A percentile compares a stretch with the other conserved stretches of the same genome.
These are phyloP conservation scores for Diaporthe nobilis DNA, from an alignment of 2,329 filamentous ascomycete species.

Conservation along the genomic window DNA sequence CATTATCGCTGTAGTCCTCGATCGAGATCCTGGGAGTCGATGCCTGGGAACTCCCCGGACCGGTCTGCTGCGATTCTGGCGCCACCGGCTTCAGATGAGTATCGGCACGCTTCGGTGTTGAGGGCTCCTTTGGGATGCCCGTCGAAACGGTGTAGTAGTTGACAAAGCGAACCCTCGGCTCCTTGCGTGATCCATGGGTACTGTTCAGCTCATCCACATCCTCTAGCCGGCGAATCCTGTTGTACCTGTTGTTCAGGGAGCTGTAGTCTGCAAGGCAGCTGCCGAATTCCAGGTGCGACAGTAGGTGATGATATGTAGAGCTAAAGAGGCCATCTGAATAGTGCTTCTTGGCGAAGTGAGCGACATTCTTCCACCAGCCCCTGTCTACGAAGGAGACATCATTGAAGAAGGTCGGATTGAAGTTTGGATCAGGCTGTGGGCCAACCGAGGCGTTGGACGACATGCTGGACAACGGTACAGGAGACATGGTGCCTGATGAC, in stretches of 20 bases:
- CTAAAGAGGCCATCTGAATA: constrained; percentile 76
- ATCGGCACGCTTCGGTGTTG: constrained; percentile 32
- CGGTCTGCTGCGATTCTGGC: constrained; percentile 35
- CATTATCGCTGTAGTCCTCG: constrained; percentile 59
- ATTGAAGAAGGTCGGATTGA: constrained; percentile 82
- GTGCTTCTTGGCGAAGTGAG: constrained; percentile 88
- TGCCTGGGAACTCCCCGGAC: constrained; percentile 38
- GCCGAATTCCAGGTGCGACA: constrained; percentile 88
- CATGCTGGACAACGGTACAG: constrained; percentile 34
- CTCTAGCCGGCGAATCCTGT: constrained; percentile 78
- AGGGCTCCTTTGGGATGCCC: constrained; percentile 72
- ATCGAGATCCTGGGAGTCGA: constrained; percentile 60
- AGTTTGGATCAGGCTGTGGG: constrained; percentile 70
- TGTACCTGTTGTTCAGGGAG: constrained; percentile 79
- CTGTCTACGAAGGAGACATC: constrained; percentile 79
- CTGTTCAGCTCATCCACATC: constrained; percentile 71
- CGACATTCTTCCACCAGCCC: constrained; percentile 75
- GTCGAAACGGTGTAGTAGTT: constrained; percentile 94
- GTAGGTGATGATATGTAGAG: constrained; percentile 80
- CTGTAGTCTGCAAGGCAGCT: constrained; percentile 83
- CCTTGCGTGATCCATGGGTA: constrained; percentile 51
- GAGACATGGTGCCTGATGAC: constrained; percentile 44
- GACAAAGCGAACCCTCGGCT: constrained; percentile 78
- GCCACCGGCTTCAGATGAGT: constrained; percentile 43
- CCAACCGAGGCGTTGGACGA: constrained; percentile 43